phyloP scores from a whole-genome alignment of 2,329 filamentous ascomycete genomes.

The Zymoseptoria passerinii region DNA sequence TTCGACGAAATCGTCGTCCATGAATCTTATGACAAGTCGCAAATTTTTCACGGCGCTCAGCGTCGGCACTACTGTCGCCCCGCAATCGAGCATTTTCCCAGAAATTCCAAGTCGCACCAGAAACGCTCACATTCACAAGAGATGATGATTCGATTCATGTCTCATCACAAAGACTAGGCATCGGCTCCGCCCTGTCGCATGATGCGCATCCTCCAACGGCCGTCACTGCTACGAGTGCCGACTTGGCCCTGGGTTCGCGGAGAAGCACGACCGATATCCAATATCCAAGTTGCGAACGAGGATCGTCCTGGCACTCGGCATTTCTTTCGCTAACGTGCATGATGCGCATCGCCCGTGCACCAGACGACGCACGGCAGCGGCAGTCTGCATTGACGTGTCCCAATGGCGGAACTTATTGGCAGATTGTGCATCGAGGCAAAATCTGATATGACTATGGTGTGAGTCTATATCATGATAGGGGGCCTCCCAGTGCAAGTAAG shows the following conservation, averaged over 20 bases:
- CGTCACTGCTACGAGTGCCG: neutral
- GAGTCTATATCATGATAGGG: neutral
- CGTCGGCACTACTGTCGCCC: neutral
- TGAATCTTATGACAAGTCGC: neutral
- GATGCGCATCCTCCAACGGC: neutral
- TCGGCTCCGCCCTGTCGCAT: neutral
- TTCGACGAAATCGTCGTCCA: neutral
- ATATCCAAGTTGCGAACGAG: neutral
- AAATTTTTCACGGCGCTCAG: neutral
- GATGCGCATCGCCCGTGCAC: conserved; percentile 3
- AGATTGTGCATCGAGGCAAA: neutral
- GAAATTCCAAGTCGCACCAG: neutral
- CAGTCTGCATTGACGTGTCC: conserved; percentile 9
- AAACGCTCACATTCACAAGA: neutral
- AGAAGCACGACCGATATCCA: neutral
- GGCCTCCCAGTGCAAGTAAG: neutral
- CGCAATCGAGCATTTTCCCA: neutral
- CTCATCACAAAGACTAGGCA: neutral
- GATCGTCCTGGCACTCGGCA: conserved; percentile 8
- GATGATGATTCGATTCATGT: neutral
- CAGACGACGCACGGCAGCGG: conserved; percentile 4
- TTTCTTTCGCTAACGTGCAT: conserved; percentile 5
- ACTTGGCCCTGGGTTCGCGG: neutral
- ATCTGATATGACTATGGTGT: neutral
- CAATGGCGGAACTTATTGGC: neutral